A percentile compares a stretch with the other conserved stretches of the same genome.
These are phyloP conservation scores for Penicillium samsonianum DNA, from an alignment of 495 filamentous ascomycete species.

Conservation along the genomic window DNA sequence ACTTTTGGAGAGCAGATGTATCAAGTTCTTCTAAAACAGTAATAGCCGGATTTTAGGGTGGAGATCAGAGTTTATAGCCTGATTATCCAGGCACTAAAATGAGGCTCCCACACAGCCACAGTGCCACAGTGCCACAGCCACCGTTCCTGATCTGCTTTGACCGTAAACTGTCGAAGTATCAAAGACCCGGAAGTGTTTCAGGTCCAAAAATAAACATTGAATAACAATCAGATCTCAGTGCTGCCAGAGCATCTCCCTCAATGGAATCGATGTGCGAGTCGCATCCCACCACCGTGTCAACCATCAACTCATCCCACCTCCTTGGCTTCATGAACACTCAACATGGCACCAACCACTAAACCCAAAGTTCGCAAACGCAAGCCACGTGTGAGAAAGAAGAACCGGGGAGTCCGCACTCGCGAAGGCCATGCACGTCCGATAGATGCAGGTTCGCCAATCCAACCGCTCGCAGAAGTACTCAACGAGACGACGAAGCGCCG, in stretches of 20 bases:
- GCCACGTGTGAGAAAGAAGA: not conserved
- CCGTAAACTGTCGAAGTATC: not conserved
- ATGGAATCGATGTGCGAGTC: not conserved
- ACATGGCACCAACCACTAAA: slow-evolving; percentile 15
- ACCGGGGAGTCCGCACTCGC: not conserved
- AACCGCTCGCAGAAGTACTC: slow-evolving; percentile 6
- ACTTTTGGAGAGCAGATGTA: not conserved
- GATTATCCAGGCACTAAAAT: not conserved
- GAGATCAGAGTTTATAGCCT: not conserved
- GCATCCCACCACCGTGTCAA: slow-evolving; percentile 2
- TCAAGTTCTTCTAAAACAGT: not conserved
- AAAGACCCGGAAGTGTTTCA: slow-evolving; percentile 4
- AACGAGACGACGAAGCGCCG: slow-evolving; percentile 9
- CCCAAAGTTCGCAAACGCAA: slow-evolving; percentile 15
- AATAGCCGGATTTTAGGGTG: not conserved
- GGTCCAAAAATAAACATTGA: not conserved
- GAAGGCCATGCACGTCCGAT: not conserved
- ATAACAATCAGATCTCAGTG: not conserved
- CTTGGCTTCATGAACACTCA: slow-evolving; percentile 1
- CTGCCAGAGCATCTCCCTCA: not conserved
- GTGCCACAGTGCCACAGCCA: slow-evolving; percentile 7
- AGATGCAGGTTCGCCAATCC: not conserved
- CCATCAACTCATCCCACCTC: slow-evolving; percentile 1
- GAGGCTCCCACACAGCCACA: slow-evolving; percentile 1
- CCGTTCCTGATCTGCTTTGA: slow-evolving; percentile 5